Conservation (phyloP, 2,329 filamentous ascomycete species). For the Colletotrichum sp. region DNA sequence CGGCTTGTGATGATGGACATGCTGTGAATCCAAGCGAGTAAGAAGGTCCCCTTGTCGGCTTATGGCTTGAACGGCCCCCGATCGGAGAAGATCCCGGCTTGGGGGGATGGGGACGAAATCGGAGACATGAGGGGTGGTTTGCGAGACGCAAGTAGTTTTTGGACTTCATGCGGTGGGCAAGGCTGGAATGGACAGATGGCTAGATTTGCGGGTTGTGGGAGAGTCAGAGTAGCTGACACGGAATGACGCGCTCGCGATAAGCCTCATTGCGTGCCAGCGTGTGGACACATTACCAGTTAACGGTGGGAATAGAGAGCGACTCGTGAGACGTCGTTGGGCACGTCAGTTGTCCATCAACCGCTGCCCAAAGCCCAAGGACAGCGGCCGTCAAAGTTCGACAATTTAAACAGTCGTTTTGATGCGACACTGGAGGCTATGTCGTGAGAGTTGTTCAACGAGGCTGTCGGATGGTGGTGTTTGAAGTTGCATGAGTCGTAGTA, state of each 20-base stretch:
- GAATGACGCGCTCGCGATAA: not conserved
- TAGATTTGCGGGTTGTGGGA: not conserved
- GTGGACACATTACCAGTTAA: not conserved
- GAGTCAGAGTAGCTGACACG: not conserved
- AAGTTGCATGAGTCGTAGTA: constrained; percentile 18
- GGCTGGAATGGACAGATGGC: constrained; percentile 19
- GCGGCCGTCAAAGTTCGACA: not conserved
- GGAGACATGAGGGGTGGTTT: constrained; percentile 3
- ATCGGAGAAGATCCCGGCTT: not conserved
- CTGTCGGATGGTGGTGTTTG: constrained; percentile 13
- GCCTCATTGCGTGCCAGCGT: not conserved
- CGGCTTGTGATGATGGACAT: not conserved
- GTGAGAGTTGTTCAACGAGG: constrained; percentile 2
- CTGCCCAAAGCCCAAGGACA: not conserved
- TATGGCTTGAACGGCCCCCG: not conserved
- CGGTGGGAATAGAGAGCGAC: not conserved
- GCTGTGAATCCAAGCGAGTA: not conserved
- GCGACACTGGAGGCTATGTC: not conserved
- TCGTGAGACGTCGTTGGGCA: not conserved
- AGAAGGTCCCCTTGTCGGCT: not conserved
- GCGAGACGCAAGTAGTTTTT: constrained; percentile 11
- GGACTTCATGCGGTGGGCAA: constrained; percentile 18
- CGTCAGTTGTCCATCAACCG: not conserved
- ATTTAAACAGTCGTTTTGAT: not conserved
- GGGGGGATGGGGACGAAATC: not conserved